phyloP scores from a whole-genome alignment of 2,329 filamentous ascomycete species.

The Botrytis pseudocinerea region DNA sequence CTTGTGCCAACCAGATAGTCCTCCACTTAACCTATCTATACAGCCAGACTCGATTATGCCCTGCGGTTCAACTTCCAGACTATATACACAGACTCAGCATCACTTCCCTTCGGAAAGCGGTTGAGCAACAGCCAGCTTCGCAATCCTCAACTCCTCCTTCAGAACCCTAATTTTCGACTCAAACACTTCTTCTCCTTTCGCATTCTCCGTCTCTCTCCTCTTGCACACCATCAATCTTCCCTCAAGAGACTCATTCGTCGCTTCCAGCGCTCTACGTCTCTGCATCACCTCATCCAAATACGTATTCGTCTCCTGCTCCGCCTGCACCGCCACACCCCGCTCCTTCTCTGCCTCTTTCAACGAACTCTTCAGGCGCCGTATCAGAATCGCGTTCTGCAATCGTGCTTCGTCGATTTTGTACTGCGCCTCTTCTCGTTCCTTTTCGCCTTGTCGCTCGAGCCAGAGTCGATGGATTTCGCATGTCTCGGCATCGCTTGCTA shows the following conservation, averaged over 20 bases:
- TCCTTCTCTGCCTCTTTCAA: neutral
- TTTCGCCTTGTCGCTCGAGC: fast-evolving
- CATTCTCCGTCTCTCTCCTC: neutral
- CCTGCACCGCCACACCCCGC: neutral
- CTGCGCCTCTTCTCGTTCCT: neutral
- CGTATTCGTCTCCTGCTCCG: too few relatives aligned
- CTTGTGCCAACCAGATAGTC: neutral
- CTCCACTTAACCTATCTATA: neutral
- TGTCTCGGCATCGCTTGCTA: neutral
- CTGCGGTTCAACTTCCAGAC: neutral
- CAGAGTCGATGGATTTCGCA: neutral
- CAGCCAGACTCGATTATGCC: neutral
- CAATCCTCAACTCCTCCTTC: neutral
- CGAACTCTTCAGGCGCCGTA: neutral
- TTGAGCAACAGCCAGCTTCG: neutral
- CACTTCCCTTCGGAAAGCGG: neutral
- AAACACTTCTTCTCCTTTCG: neutral
- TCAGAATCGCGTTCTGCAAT: fast-evolving
- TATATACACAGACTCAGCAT: neutral
- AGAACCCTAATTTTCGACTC: neutral
- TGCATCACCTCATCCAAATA: neutral
- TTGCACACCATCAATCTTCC: neutral
- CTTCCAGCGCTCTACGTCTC: neutral
- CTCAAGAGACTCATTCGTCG: neutral
- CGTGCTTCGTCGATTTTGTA: neutral